A percentile compares a stretch with the other conserved stretches of the same genome.
Evolutionary conservation across 345 rosid species (phyloP).

Genomic region (Pugionium cornutum): DNA sequence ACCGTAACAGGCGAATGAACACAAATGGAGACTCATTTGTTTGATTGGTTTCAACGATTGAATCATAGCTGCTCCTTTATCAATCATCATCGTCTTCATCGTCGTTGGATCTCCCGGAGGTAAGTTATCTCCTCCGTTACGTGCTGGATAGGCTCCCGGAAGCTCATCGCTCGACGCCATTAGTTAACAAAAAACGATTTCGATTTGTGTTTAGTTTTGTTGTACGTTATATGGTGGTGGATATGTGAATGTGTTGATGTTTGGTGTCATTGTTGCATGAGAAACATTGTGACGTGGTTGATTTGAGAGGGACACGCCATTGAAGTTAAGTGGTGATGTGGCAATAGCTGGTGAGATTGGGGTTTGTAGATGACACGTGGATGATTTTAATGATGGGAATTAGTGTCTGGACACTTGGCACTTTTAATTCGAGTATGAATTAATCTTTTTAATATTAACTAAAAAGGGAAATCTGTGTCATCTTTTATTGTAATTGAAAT

Average conservation of each 20-base stretch:
- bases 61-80: conserved; percentile 58
- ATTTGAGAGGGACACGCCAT: conserved; percentile 23
- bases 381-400: conserved; percentile 7
- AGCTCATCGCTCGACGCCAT: conserved; percentile 41
- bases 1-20: conserved; percentile 65
- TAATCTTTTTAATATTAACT: not conserved
- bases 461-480: too few species aligned
- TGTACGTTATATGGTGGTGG: not conserved
- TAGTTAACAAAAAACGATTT: not conserved
- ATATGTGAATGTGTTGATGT: conserved; percentile 17
- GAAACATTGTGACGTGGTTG: not conserved
- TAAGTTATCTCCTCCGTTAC: conserved; percentile 21
- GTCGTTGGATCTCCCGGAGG: conserved; percentile 56
- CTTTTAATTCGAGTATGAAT: not conserved
- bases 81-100: conserved; percentile 44
- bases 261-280: conserved; percentile 36
- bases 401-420: conserved; percentile 21
- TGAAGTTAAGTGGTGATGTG: conserved; percentile 9
- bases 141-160: conserved; percentile 40
- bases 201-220: not conserved
- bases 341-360: not conserved
- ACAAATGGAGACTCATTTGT: conserved; percentile 59
- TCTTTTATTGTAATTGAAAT: too few species aligned
- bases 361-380: conserved; percentile 18
- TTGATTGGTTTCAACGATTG: conserved; percentile 65